Evolutionary conservation across 2,329 filamentous ascomycete species (phyloP).

Genomic region (Knufia fluminis): DNA sequence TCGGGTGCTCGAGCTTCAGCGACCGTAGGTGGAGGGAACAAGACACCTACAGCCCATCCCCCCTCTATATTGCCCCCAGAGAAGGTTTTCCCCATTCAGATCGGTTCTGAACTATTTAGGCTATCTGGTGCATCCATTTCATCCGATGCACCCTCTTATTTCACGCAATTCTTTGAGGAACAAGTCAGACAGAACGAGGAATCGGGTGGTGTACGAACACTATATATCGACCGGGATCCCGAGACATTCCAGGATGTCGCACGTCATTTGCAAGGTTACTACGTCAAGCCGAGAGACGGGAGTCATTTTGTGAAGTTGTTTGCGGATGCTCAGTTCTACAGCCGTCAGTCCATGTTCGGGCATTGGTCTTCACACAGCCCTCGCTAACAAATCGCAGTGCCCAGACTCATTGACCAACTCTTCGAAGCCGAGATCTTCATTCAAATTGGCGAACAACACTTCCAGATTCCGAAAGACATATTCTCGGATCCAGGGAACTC

Average conservation of each 20-base stretch:
- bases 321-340: slow-evolving; percentile 92
- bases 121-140: slow-evolving; percentile 61
- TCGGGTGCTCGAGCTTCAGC: neutral
- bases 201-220: slow-evolving; percentile 58
- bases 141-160: slow-evolving; percentile 80
- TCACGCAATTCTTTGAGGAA: slow-evolving; percentile 84
- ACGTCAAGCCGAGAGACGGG: slow-evolving; percentile 70
- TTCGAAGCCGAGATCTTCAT: slow-evolving; percentile 90
- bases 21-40: slow-evolving; percentile 13
- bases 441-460: slow-evolving; percentile 75
- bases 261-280: slow-evolving; percentile 82
- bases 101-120: slow-evolving; percentile 59
- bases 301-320: slow-evolving; percentile 86
- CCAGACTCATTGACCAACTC: slow-evolving; percentile 79
- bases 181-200: slow-evolving; percentile 60
- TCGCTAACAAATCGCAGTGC: slow-evolving; percentile 47
- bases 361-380: neutral
- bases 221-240: slow-evolving; percentile 93
- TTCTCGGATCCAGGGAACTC: slow-evolving; percentile 78
- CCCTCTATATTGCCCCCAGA: slow-evolving; percentile 40
- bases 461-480: slow-evolving; percentile 80
- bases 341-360: slow-evolving; percentile 43
- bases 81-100: slow-evolving; percentile 62
- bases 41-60: slow-evolving; percentile 18
- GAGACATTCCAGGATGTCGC: slow-evolving; percentile 82